Evolutionary conservation across 768 basidiomycete genomes (phyloP).

Genomic region (Termitomyces sp.): DNA sequence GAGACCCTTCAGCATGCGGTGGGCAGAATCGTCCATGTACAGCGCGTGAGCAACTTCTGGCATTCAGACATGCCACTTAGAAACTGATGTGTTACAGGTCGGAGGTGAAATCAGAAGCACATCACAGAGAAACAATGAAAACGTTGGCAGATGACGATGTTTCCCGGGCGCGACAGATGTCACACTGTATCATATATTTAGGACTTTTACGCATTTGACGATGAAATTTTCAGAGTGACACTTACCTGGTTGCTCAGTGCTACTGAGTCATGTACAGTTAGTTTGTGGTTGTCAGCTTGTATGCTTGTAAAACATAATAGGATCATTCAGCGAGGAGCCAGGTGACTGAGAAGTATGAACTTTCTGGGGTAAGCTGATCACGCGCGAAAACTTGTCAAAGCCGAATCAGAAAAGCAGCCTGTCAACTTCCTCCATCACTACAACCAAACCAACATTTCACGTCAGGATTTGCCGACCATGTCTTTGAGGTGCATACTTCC

Average conservation of each 20-base stretch:
- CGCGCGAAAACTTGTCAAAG: neutral
- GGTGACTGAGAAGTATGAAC: neutral
- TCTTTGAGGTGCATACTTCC: slow-evolving; percentile 24
- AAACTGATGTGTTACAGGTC: slow-evolving; percentile 1
- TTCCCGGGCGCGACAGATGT: neutral
- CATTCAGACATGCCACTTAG: neutral
- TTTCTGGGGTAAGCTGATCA: neutral
- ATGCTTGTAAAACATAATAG: neutral
- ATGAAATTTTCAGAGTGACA: too few relatives aligned
- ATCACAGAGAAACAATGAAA: neutral
- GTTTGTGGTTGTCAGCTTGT: neutral
- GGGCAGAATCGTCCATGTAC: slow-evolving; percentile 24
- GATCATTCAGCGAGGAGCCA: neutral
- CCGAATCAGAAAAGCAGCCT: neutral
- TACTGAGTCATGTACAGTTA: neutral
- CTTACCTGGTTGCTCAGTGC: neutral
- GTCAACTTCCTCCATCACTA: neutral
- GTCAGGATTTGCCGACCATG: neutral
- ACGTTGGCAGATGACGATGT: neutral
- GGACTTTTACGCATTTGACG: neutral
- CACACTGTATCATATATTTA: neutral
- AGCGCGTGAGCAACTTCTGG: slow-evolving; percentile 12
- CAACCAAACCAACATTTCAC: neutral
- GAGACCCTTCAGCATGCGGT: slow-evolving; percentile 27
- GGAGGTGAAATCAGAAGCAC: slow-evolving; percentile 1